Conservation (phyloP, 192 early-diverging fungal species). For the Coemansia sp. region DNA sequence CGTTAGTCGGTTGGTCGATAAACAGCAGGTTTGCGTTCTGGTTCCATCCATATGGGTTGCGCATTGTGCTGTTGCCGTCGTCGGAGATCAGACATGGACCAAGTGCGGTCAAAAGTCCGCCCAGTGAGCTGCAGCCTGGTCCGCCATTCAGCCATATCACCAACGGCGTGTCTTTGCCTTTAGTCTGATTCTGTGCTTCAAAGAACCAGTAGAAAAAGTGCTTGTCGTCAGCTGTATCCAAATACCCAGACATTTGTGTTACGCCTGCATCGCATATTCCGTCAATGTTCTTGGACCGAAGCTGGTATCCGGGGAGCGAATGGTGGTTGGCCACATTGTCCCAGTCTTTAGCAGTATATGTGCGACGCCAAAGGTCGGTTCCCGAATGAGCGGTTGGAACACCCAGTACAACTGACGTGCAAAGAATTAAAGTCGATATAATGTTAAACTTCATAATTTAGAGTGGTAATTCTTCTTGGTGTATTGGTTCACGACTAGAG, state of each 20-base stretch:
- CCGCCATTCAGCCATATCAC: conserved; percentile 79
- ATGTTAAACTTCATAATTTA: neutral
- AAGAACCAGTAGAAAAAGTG: conserved; percentile 97
- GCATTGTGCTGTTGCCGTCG: conserved; percentile 63
- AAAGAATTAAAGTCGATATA: neutral
- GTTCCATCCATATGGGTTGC: conserved; percentile 87
- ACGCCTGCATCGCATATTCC: conserved; percentile 78
- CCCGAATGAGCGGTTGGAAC: neutral
- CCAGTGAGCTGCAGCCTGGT: conserved; percentile 75
- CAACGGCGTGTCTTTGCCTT: conserved; percentile 61
- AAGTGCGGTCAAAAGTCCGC: conserved; percentile 71
- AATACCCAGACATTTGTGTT: conserved; percentile 79
- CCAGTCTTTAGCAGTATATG: neutral
- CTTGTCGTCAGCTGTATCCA: conserved; percentile 62
- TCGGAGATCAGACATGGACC: conserved; percentile 79
- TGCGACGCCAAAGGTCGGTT: neutral
- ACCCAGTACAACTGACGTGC: neutral
- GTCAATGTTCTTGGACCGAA: conserved; percentile 28
- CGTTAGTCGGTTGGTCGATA: conserved; percentile 83
- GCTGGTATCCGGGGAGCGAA: conserved; percentile 3
- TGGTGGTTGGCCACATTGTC: neutral
- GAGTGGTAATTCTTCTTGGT: neutral
- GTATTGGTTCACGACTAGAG: too few relatives aligned
- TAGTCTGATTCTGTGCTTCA: conserved; percentile 69
- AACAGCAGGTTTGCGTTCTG: conserved; percentile 76